These are phyloP conservation scores for Candida piceae DNA, from an alignment of 805 yeast genomes.

Conservation along the genomic window DNA sequence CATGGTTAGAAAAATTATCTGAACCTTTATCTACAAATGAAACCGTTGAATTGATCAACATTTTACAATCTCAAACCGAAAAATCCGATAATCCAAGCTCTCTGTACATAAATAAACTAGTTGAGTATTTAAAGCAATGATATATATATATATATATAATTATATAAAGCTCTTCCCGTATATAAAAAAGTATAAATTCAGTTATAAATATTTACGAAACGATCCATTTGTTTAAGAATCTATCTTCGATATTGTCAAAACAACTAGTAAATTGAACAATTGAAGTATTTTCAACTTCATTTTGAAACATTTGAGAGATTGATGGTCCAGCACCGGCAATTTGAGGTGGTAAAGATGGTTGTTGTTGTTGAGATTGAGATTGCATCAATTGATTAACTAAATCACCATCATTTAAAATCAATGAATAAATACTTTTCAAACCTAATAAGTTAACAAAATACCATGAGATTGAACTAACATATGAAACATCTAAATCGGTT, in stretches of 20 bases:
- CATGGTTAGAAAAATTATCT: slow-evolving; percentile 15
- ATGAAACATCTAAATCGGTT: slow-evolving; percentile 78
- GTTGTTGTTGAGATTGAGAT: slow-evolving; percentile 32
- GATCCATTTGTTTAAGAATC: slow-evolving; percentile 37
- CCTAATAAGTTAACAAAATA: slow-evolving; percentile 87
- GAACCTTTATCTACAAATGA: slow-evolving; percentile 6
- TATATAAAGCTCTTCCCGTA: background rate
- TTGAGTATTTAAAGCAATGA: background rate
- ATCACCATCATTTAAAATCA: slow-evolving; percentile 52
- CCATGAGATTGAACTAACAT: slow-evolving; percentile 95
- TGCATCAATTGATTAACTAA: slow-evolving; percentile 41
- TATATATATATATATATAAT: no score
- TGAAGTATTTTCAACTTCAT: slow-evolving; percentile 64
- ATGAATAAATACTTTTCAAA: slow-evolving; percentile 68
- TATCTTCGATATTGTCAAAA: slow-evolving; percentile 55
- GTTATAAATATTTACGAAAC: no score
- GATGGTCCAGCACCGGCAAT: slow-evolving; percentile 56
- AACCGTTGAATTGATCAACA: slow-evolving; percentile 1
- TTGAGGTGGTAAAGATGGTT: slow-evolving; percentile 26
- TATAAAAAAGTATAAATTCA: background rate
- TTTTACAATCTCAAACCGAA: background rate
- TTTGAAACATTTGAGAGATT: slow-evolving; percentile 55
- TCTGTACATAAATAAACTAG: slow-evolving; percentile 3
- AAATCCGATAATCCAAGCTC: slow-evolving; percentile 4
- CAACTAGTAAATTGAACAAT: slow-evolving; percentile 42